Conservation (phyloP, 345 rosid genomes). For the Arabidopsis suecica region DNA sequence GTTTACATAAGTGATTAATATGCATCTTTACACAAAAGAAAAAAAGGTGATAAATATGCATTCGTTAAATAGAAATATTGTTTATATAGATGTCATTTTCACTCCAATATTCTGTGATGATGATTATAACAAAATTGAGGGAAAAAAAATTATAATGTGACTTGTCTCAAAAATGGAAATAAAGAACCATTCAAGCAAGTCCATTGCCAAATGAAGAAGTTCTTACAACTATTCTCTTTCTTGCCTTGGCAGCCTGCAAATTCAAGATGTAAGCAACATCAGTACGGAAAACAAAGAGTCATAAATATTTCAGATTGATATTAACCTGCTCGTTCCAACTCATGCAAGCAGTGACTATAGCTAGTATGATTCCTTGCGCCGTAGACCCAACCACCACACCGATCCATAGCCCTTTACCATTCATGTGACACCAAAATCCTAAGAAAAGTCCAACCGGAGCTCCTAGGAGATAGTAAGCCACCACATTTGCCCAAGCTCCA, state of each 20-base stretch:
- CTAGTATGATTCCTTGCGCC: conserved; percentile 44
- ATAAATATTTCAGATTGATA: no score
- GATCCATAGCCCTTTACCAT: conserved; percentile 56
- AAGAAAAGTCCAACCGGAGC: conserved; percentile 49
- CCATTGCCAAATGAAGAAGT: conserved; percentile 22
- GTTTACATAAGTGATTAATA: no score
- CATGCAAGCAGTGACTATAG: conserved; percentile 45
- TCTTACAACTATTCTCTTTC: background rate
- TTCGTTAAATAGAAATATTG: no score
- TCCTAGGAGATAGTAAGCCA: conserved; percentile 48
- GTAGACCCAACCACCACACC: conserved; percentile 53
- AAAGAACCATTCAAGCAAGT: conserved; percentile 20
- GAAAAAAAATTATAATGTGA: background rate
- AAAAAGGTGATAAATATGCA: no score
- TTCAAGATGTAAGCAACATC: no score
- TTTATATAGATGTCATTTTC: no score
- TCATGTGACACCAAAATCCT: conserved; percentile 47
- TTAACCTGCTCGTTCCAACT: conserved; percentile 51
- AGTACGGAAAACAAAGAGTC: no score
- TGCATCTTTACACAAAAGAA: no score
- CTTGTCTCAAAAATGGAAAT: background rate
- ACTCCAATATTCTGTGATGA: background rate
- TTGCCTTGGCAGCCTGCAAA: no score
- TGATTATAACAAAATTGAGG: background rate
- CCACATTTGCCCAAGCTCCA: conserved; percentile 55